Conservation (phyloP, 2,329 filamentous ascomycete species). For the Fusarium pseudocircinatum region DNA sequence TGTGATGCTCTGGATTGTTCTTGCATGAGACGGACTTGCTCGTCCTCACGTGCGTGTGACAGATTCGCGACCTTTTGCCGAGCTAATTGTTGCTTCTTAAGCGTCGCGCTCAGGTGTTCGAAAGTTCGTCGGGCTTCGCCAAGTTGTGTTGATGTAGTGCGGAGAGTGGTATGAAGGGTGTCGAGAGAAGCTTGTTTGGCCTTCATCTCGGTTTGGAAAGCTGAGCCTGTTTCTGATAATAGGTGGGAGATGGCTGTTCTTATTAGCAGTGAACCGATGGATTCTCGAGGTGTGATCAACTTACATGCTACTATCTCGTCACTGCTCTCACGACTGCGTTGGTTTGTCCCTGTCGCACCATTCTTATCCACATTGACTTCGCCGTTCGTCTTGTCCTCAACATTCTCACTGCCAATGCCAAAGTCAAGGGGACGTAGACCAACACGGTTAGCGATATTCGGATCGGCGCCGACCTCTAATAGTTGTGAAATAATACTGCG, state of each 20-base stretch:
- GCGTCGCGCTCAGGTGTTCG: slow-evolving; percentile 73
- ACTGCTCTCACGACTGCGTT: slow-evolving; percentile 75
- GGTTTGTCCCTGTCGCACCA: slow-evolving; percentile 56
- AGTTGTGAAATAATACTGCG: slow-evolving; percentile 96
- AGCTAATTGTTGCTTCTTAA: slow-evolving; percentile 72
- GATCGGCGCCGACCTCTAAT: slow-evolving; percentile 92
- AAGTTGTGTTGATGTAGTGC: slow-evolving; percentile 80
- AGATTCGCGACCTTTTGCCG: slow-evolving; percentile 82
- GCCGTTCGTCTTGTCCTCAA: slow-evolving; percentile 56
- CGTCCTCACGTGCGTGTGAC: slow-evolving; percentile 75
- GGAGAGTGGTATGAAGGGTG: slow-evolving; percentile 80
- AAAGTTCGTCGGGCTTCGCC: slow-evolving; percentile 79
- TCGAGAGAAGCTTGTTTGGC: slow-evolving; percentile 87
- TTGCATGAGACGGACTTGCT: slow-evolving; percentile 63
- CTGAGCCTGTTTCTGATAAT: slow-evolving; percentile 78
- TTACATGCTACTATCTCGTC: slow-evolving; percentile 82
- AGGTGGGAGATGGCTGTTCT: slow-evolving; percentile 79
- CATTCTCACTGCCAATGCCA: slow-evolving; percentile 78
- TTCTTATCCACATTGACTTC: slow-evolving; percentile 56
- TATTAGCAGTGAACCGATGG: not conserved
- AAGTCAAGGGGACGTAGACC: slow-evolving; percentile 93
- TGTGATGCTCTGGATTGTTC: slow-evolving; percentile 53
- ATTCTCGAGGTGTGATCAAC: slow-evolving; percentile 47
- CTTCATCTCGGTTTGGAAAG: slow-evolving; percentile 83
- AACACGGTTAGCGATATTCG: slow-evolving; percentile 89